These are phyloP conservation scores for Corniculantispora saksenae DNA, from an alignment of 2,329 filamentous ascomycete genomes.

Conservation along the genomic window DNA sequence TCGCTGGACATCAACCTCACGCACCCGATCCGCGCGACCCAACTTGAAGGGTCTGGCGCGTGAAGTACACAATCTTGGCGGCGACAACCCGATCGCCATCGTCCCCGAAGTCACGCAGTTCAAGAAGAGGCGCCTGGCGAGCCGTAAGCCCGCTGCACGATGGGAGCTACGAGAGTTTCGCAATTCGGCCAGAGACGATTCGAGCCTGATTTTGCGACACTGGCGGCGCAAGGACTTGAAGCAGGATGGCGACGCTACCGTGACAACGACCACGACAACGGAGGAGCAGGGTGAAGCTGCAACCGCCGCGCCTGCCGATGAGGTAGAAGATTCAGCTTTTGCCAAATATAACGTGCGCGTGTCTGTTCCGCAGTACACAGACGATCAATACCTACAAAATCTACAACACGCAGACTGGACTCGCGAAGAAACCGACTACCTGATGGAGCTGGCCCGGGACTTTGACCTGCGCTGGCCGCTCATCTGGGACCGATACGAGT, in stretches of 20 bases:
- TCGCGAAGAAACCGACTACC: conserved; percentile 89
- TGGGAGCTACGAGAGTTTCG: conserved; percentile 73
- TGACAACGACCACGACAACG: conserved; percentile 15
- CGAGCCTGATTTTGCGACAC: conserved; percentile 68
- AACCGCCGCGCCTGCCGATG: conserved; percentile 26
- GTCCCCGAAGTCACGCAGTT: conserved; percentile 61
- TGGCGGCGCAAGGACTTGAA: conserved; percentile 70
- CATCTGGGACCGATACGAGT: conserved; percentile 92
- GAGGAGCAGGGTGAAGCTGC: conserved; percentile 31
- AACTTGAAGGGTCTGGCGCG: conserved; percentile 65
- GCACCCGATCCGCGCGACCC: conserved; percentile 51
- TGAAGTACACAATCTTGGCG: conserved; percentile 65
- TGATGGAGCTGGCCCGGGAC: conserved; percentile 72
- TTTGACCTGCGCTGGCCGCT: conserved; percentile 89
- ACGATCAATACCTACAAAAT: conserved; percentile 80
- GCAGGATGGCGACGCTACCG: conserved; percentile 33
- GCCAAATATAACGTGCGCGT: conserved; percentile 86
- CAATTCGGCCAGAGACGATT: conserved; percentile 75
- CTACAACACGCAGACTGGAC: conserved; percentile 80
- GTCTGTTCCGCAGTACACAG: conserved; percentile 76
- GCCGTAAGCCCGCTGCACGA: conserved; percentile 54
- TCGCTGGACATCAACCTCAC: conserved; percentile 43
- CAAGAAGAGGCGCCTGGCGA: conserved; percentile 59
- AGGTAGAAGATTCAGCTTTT: conserved; percentile 64
- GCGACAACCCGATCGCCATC: conserved; percentile 67